These are phyloP conservation scores for Pueraria montana DNA, from an alignment of 306 rosid genomes.

Conservation along the genomic window DNA sequence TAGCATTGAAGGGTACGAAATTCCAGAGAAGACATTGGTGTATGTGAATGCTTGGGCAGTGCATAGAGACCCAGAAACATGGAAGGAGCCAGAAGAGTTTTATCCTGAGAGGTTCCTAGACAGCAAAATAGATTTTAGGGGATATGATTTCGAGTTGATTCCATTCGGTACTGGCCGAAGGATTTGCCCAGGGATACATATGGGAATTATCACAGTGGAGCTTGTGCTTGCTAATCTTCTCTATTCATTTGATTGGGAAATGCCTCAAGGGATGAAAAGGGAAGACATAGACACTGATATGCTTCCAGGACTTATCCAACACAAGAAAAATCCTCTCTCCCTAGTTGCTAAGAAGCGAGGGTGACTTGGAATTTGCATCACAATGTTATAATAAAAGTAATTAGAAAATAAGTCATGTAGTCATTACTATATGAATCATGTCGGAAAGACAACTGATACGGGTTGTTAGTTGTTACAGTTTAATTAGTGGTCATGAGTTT, in stretches of 20 bases:
- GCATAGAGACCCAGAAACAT: conserved; percentile 5
- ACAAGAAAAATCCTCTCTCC: neutral
- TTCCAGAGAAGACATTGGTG: conserved; percentile 1
- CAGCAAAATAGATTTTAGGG: neutral
- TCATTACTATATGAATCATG: too few relatives aligned
- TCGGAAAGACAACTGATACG: too few relatives aligned
- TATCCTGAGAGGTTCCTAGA: neutral
- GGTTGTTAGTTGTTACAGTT: too few relatives aligned
- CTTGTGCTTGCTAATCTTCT: neutral
- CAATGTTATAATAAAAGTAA: too few relatives aligned
- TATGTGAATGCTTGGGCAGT: conserved; percentile 6
- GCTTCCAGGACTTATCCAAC: neutral
- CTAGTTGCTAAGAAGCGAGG: neutral
- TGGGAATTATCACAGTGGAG: neutral
- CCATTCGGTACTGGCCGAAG: neutral
- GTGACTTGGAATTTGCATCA: too few relatives aligned
- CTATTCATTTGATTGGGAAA: neutral
- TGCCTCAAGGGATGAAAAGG: neutral
- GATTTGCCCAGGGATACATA: neutral
- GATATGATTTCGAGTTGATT: neutral
- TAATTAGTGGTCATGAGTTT: too few relatives aligned
- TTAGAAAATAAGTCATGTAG: too few relatives aligned
- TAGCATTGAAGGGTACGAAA: neutral
- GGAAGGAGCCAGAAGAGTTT: neutral
- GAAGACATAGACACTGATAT: neutral